A percentile compares a stretch with the other conserved stretches of the same genome.
These are phyloP conservation scores for Aspergillus avenaceus DNA, from an alignment of 495 filamentous ascomycete genomes.

Conservation along the genomic window DNA sequence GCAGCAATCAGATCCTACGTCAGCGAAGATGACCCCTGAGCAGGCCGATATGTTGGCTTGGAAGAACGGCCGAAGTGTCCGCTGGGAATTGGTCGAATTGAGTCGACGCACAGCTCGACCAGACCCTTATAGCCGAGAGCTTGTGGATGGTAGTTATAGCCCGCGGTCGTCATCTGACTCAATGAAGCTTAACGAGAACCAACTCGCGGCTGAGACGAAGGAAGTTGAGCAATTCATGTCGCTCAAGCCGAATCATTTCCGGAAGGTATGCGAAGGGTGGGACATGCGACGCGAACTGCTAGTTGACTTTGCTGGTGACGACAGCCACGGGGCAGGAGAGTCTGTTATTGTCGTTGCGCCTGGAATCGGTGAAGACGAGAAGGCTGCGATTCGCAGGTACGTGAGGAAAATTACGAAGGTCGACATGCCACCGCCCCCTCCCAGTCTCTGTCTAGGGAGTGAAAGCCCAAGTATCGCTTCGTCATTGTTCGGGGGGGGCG, in stretches of 20 bases:
- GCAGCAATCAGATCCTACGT: conserved; percentile 26
- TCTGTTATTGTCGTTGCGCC: conserved; percentile 68
- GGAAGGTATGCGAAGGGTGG: conserved; percentile 77
- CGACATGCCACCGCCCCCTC: conserved; percentile 10
- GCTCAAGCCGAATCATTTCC: conserved; percentile 74
- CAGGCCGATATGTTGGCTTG: conserved; percentile 65
- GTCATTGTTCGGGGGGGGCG: conserved; percentile 38
- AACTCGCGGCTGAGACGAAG: conserved; percentile 67
- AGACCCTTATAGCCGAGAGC: conserved; percentile 60
- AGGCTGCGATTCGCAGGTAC: conserved; percentile 49
- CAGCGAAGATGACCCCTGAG: conserved; percentile 30
- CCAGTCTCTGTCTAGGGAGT: neutral
- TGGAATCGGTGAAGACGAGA: conserved; percentile 55
- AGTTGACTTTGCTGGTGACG: conserved; percentile 84
- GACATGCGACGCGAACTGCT: conserved; percentile 84
- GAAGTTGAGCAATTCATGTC: conserved; percentile 76
- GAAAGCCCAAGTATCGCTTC: conserved; percentile 3
- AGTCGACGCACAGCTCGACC: conserved; percentile 67
- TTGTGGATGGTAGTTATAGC: conserved; percentile 62
- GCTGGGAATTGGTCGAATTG: conserved; percentile 75
- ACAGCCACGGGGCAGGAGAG: conserved; percentile 69
- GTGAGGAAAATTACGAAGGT: conserved; percentile 22
- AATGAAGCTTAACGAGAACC: conserved; percentile 65
- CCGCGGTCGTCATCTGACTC: conserved; percentile 65
- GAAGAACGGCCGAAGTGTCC: conserved; percentile 70